A percentile compares a stretch with the other conserved stretches of the same genome.
phyloP scores from a whole-genome alignment of 148 eudicot species.

The Cornus controversa region DNA sequence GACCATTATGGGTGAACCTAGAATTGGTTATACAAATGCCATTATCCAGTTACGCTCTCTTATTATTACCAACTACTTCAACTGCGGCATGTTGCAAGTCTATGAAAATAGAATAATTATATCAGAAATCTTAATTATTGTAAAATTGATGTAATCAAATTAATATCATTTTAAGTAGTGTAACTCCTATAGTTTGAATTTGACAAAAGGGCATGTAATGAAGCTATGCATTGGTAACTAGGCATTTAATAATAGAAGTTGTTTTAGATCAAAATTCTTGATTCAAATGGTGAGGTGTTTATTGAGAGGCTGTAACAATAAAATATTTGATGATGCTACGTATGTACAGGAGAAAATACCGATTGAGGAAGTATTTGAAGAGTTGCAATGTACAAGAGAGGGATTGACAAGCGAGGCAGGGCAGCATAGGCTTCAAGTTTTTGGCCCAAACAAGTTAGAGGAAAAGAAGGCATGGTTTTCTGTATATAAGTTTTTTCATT shows the following conservation, averaged over 20 bases:
- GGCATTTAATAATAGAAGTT: background rate
- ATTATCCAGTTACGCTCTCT: too few species aligned
- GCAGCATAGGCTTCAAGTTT: conserved; percentile 38
- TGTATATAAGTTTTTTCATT: background rate
- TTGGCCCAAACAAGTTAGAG: conserved; percentile 82
- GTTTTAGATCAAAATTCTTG: background rate
- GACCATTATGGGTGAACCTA: too few species aligned
- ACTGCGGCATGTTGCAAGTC: background rate
- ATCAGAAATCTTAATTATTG: background rate
- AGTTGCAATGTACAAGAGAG: conserved; percentile 44
- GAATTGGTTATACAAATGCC: too few species aligned
- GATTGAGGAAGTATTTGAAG: conserved; percentile 56
- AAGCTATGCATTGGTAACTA: background rate
- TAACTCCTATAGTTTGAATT: background rate
- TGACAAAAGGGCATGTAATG: background rate
- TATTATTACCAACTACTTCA: too few species aligned
- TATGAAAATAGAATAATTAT: too few species aligned
- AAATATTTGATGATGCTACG: background rate
- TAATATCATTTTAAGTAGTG: background rate
- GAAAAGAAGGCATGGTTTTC: conserved; percentile 57
- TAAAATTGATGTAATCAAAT: too few species aligned
- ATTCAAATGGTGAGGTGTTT: background rate
- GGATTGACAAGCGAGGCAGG: conserved; percentile 60
- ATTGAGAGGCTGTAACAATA: background rate
- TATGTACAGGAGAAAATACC: conserved; percentile 58